A percentile compares a stretch with the other conserved stretches of the same genome.
phyloP scores from a whole-genome alignment of 495 filamentous ascomycete species.

The Talaromyces wortmannii region DNA sequence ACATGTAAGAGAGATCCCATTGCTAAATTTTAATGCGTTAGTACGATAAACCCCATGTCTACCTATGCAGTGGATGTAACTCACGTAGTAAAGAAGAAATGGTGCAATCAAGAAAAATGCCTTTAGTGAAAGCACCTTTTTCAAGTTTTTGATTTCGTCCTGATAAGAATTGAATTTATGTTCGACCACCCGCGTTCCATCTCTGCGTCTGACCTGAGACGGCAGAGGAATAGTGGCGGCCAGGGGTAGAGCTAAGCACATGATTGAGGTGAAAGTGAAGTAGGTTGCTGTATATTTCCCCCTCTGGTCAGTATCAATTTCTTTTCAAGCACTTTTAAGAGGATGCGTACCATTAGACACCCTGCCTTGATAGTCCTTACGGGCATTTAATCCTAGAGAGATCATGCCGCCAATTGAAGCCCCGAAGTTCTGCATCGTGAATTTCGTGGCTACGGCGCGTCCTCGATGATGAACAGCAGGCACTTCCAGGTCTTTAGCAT shows the following conservation, averaged over 20 bases:
- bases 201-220: neutral
- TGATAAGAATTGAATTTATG: neutral
- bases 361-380: neutral
- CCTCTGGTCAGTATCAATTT: neutral
- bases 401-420: neutral
- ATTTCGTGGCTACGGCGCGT: conserved; percentile 1
- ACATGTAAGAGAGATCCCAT: conserved; percentile 2
- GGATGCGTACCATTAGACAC: neutral
- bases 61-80: neutral
- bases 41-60: neutral
- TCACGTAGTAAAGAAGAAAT: neutral
- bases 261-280: neutral
- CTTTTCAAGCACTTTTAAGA: neutral
- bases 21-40: neutral
- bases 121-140: neutral
- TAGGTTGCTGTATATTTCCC: neutral
- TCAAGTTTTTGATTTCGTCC: neutral
- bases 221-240: neutral
- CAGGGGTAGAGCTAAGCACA: neutral
- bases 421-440: neutral
- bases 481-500: neutral
- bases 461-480: neutral
- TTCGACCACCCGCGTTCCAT: neutral
- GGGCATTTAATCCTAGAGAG: neutral
- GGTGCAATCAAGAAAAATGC: neutral